A percentile compares a stretch with the other conserved stretches of the same genome.
These are phyloP conservation scores for Clavaria fumosa DNA, from an alignment of 768 basidiomycete genomes.

Conservation along the genomic window DNA sequence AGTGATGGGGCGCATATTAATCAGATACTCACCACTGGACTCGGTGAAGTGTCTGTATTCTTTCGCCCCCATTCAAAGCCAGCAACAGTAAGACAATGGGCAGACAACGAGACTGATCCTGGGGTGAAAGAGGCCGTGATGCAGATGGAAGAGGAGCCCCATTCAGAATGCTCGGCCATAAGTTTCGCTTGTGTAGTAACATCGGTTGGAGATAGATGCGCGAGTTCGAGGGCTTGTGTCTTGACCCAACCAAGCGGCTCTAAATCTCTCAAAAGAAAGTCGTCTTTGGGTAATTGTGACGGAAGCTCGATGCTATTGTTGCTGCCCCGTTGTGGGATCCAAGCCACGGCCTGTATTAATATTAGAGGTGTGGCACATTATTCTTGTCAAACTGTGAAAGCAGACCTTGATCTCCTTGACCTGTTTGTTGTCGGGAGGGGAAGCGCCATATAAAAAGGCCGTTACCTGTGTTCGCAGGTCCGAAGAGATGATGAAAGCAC, in stretches of 20 bases:
- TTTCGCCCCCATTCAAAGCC: constrained; percentile 99
- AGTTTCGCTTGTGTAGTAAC: constrained; percentile 90
- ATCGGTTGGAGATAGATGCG: constrained; percentile 85
- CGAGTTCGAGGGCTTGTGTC: constrained; percentile 86
- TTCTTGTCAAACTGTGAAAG: not conserved
- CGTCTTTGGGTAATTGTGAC: constrained; percentile 78
- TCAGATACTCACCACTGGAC: constrained; percentile 41
- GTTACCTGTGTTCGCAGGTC: constrained; percentile 96
- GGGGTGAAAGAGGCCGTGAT: constrained; percentile 94
- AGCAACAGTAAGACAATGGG: constrained; percentile 77
- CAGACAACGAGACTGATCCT: constrained; percentile 89
- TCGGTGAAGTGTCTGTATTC: constrained; percentile 72
- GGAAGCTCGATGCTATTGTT: constrained; percentile 93
- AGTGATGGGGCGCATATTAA: not conserved
- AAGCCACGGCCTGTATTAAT: constrained; percentile 54
- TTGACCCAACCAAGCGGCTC: constrained; percentile 96
- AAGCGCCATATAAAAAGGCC: constrained; percentile 83
- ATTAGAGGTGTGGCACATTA: not conserved
- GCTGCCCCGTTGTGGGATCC: constrained; percentile 94
- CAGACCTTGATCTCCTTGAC: constrained; percentile 91
- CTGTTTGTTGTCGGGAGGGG: constrained; percentile 91
- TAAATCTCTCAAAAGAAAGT: constrained; percentile 87
- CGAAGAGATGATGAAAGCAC: constrained; percentile 83
- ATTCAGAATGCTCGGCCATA: constrained; percentile 94
- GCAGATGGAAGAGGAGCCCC: constrained; percentile 88